These are phyloP conservation scores for Chiua sp. DNA, from an alignment of 1,284 basidiomycete species.

Conservation along the genomic window DNA sequence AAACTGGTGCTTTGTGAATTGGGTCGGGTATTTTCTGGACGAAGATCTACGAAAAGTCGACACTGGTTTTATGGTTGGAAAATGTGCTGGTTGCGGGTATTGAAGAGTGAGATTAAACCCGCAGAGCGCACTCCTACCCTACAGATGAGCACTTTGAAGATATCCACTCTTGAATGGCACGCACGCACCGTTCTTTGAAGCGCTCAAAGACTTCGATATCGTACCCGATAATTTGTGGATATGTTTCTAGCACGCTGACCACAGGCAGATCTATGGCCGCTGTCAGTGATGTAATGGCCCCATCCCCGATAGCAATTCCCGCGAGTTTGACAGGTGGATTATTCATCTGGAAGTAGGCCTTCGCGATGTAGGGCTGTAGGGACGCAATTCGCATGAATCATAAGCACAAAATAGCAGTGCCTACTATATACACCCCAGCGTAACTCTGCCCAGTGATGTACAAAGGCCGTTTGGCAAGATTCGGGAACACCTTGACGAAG, in stretches of 20 bases:
- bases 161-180: no score
- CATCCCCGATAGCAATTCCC: conserved; percentile 74
- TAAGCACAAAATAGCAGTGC: conserved; percentile 19
- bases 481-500: conserved; percentile 70
- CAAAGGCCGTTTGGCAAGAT: conserved; percentile 62
- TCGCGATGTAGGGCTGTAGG: conserved; percentile 76
- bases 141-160: neutral
- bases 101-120: conserved; percentile 70
- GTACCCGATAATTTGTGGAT: conserved; percentile 41
- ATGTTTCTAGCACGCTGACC: conserved; percentile 66
- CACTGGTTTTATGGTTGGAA: conserved; percentile 56
- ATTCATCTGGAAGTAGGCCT: conserved; percentile 62
- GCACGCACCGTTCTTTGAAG: conserved; percentile 63
- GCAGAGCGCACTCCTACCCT: conserved; percentile 59
- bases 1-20: conserved; percentile 22
- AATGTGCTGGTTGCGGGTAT: conserved; percentile 66
- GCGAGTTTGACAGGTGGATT: conserved; percentile 69
- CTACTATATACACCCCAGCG: conserved; percentile 66
- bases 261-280: conserved; percentile 57
- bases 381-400: neutral
- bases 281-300: conserved; percentile 51
- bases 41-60: no score
- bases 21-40: conserved; percentile 15
- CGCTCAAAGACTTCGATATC: conserved; percentile 67
- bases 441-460: conserved; percentile 73